A percentile compares a stretch with the other conserved stretches of the same genome.
Conservation (phyloP, 2,329 filamentous ascomycete species). For the Fusarium coicis region DNA sequence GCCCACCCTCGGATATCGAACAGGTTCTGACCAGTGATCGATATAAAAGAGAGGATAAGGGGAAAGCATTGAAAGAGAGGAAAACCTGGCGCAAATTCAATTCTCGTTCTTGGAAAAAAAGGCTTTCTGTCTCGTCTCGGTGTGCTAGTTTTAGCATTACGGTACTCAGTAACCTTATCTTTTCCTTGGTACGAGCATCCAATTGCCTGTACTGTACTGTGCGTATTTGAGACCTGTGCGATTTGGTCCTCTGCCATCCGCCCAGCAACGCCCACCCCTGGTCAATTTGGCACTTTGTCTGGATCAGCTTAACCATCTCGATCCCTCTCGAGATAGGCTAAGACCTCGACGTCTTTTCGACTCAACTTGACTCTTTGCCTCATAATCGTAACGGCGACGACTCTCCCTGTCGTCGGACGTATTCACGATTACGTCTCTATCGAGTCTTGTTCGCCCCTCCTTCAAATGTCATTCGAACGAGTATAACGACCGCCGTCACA, state of each 20-base stretch:
- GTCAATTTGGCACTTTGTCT: conserved; percentile 37
- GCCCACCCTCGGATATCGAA: conserved; percentile 6
- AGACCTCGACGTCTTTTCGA: conserved; percentile 28
- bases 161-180: conserved; percentile 35
- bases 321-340: conserved; percentile 32
- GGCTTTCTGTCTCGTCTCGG: conserved; percentile 26
- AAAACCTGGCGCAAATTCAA: conserved; percentile 25
- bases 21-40: conserved; percentile 14
- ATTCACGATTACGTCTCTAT: conserved; percentile 30
- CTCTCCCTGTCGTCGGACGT: conserved; percentile 7
- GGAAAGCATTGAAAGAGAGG: conserved; percentile 6
- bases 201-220: conserved; percentile 22
- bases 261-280: conserved; percentile 42
- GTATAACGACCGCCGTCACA: conserved; percentile 47
- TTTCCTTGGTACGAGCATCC: neutral
- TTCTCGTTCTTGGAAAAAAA: conserved; percentile 23
- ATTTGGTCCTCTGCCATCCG: conserved; percentile 36
- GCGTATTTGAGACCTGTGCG: conserved; percentile 35
- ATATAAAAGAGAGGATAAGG: neutral
- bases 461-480: conserved; percentile 49
- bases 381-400: conserved; percentile 34
- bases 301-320: conserved; percentile 33
- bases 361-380: conserved; percentile 9
- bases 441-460: conserved; percentile 37
- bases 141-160: conserved; percentile 22